Evolutionary conservation across 2,329 filamentous ascomycete species (phyloP).

Genomic region (Aphanoascus verrucosus): DNA sequence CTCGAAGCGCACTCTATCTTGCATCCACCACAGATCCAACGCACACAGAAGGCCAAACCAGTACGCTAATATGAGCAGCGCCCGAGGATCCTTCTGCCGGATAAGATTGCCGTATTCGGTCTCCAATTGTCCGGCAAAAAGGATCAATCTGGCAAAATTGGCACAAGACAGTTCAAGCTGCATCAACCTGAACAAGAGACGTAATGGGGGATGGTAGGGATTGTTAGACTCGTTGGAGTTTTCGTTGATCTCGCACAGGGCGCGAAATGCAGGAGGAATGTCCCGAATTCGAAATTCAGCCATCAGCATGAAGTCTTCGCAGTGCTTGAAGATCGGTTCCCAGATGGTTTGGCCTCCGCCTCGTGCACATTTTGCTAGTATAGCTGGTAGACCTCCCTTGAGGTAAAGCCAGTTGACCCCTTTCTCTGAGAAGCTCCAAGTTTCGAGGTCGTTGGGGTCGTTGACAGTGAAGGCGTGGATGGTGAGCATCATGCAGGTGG

Average conservation of each 20-base stretch:
- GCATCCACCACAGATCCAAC: constrained; percentile 24
- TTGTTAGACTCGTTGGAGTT: constrained; percentile 17
- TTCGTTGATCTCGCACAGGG: constrained; percentile 24
- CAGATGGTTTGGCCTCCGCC: constrained; percentile 22
- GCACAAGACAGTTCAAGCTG: constrained; percentile 16
- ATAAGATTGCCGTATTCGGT: constrained; percentile 21
- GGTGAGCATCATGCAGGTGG: constrained; percentile 26
- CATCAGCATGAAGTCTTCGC: constrained; percentile 19
- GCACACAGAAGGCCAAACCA: constrained; percentile 28
- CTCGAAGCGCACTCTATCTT: constrained; percentile 21
- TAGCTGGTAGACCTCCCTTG: constrained; percentile 22
- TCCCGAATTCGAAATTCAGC: constrained; percentile 13
- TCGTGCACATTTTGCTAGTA: constrained; percentile 16
- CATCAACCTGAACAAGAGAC: constrained; percentile 17
- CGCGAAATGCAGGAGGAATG: constrained; percentile 21
- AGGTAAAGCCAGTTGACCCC: constrained; percentile 26
- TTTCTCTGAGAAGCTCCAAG: constrained; percentile 23
- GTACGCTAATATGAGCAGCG: constrained; percentile 23
- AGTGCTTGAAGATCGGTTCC: constrained; percentile 17
- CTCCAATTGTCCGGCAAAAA: constrained; percentile 23
- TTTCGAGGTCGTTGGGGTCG: constrained; percentile 19
- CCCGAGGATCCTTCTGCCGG: constrained; percentile 20
- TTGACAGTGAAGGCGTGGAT: constrained; percentile 21
- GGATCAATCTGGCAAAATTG: constrained; percentile 20
- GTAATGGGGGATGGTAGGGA: constrained; percentile 22